Percentiles rank a stretch among this genome's conserved stretches.
Evolutionary conservation across 768 basidiomycete species (phyloP).

Genomic region (Lactarius psammicola): DNA sequence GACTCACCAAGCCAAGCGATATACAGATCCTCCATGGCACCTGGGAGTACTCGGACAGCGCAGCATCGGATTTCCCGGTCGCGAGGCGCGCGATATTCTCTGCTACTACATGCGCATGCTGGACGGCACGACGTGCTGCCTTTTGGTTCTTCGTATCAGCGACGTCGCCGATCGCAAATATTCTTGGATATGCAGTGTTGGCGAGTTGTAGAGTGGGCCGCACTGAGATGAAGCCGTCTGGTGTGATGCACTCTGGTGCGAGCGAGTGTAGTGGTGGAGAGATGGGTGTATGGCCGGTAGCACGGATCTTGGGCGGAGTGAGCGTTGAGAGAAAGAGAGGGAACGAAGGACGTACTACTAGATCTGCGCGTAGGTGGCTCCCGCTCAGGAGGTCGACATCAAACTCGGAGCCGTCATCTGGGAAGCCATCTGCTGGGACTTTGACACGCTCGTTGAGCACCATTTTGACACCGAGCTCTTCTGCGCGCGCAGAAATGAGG

Average conservation of each 20-base stretch:
- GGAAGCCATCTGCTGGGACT: slow-evolving; percentile 35
- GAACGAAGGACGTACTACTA: slow-evolving; percentile 21
- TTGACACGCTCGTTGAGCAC: slow-evolving; percentile 30
- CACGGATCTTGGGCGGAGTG: slow-evolving; percentile 31
- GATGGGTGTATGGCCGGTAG: slow-evolving; percentile 36
- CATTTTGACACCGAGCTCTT: slow-evolving; percentile 30
- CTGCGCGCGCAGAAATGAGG: slow-evolving; percentile 28
- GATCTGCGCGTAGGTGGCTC: slow-evolving; percentile 27
- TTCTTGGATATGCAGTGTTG: slow-evolving; percentile 21
- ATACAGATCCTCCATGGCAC: slow-evolving; percentile 29
- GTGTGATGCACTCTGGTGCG: slow-evolving; percentile 28
- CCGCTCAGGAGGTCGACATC: slow-evolving; percentile 30
- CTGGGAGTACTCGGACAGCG: slow-evolving; percentile 6
- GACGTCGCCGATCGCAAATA: slow-evolving; percentile 35
- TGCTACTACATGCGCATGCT: slow-evolving; percentile 31
- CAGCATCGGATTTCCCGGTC: neutral
- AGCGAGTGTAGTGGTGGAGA: slow-evolving; percentile 31
- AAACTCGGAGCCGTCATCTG: slow-evolving; percentile 27
- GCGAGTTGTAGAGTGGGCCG: slow-evolving; percentile 33
- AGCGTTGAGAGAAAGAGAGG: neutral
- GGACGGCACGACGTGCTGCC: slow-evolving; percentile 31
- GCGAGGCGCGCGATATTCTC: slow-evolving; percentile 29
- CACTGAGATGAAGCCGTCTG: slow-evolving; percentile 31
- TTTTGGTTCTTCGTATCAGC: slow-evolving; percentile 33
- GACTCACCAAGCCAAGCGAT: slow-evolving; percentile 31